Evolutionary conservation across 306 rosid genomes (phyloP), one percentile per base, ranked within the genome.

Genomic region (Sophora flavescens): DNA sequence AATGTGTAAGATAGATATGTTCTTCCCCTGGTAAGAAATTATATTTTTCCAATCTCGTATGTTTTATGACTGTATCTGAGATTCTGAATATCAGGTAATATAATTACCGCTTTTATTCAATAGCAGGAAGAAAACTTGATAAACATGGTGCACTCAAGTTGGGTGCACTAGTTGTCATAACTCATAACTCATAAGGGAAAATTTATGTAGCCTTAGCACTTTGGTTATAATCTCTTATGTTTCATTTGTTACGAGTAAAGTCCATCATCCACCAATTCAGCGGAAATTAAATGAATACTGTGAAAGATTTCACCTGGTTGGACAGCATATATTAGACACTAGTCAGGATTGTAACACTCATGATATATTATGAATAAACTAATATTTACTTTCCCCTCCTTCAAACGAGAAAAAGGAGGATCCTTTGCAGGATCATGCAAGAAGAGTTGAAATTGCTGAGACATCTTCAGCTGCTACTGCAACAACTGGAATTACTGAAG

Each of bases 401-500:
- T 47, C 70, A 47, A 15, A 73, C 47, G 15, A 63, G 38, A 28
- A 38, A 53, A 60, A 18, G 28, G 65, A 75, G 12, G 54, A 13
- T 9, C 12, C 4, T 81, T 63, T 81, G 70, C 65, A 74, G 81
- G 79, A 69, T 30, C 58, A 63, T 81, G 57, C 64, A 18, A 35
- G 26, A 48, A 14, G 17, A 65, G 75, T 53, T 54, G 84, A 22
- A 58, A 15, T 50, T 69, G 11, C 50, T 64, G 84, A 68, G 72
- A 65, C 77, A 75, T 44, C 79, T 56, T 52, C 82, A 30, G 53
- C 76, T 58, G 74, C 78, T 44, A 62, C 83, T 17, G 28, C 30
- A 3, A 13, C 68, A 22, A 53, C 81, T 16, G 81, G 53, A 33
- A 77, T 62, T 33, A 56, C 69, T 77, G 88, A 84, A 14, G 85